A percentile compares a stretch with the other conserved stretches of the same genome.
These are phyloP conservation scores for Aspergillus spinulosporus DNA, from an alignment of 2,329 filamentous ascomycete species.

Conservation along the genomic window DNA sequence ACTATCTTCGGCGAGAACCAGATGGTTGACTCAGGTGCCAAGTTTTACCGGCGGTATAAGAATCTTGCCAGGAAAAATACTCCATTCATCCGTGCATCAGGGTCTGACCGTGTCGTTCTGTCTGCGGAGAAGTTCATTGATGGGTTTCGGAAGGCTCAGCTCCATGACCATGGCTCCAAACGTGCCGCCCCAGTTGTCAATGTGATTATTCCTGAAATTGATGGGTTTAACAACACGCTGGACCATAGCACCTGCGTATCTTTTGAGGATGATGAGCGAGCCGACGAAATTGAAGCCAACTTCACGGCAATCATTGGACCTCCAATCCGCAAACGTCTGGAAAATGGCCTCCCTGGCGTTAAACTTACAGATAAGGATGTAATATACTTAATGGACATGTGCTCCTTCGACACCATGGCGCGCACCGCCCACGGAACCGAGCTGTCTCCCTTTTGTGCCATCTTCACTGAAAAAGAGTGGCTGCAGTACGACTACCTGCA, in stretches of 20 bases:
- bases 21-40: conserved; percentile 71
- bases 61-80: conserved; percentile 57
- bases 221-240: conserved; percentile 75
- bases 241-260: conserved; percentile 69
- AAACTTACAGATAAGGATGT: conserved; percentile 64
- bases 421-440: conserved; percentile 48
- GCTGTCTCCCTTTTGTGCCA: conserved; percentile 69
- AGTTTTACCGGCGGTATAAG: conserved; percentile 74
- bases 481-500: conserved; percentile 76
- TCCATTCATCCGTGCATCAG: conserved; percentile 72
- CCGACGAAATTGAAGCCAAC: conserved; percentile 50
- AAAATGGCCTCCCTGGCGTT: conserved; percentile 66
- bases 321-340: conserved; percentile 68
- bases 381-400: conserved; percentile 81
- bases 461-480: conserved; percentile 77
- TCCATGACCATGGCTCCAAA: conserved; percentile 40
- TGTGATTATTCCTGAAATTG: conserved; percentile 66
- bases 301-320: conserved; percentile 68
- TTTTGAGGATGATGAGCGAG: conserved; percentile 62
- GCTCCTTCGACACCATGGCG: conserved; percentile 79
- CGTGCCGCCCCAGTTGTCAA: conserved; percentile 57
- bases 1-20: conserved; percentile 68
- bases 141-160: conserved; percentile 66
- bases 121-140: conserved; percentile 74
- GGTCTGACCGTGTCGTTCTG: conserved; percentile 68